Percentiles rank a stretch among this genome's conserved stretches.
Evolutionary conservation across 345 rosid genomes (phyloP).

Genomic region (Eucalyptus pauciflora): DNA sequence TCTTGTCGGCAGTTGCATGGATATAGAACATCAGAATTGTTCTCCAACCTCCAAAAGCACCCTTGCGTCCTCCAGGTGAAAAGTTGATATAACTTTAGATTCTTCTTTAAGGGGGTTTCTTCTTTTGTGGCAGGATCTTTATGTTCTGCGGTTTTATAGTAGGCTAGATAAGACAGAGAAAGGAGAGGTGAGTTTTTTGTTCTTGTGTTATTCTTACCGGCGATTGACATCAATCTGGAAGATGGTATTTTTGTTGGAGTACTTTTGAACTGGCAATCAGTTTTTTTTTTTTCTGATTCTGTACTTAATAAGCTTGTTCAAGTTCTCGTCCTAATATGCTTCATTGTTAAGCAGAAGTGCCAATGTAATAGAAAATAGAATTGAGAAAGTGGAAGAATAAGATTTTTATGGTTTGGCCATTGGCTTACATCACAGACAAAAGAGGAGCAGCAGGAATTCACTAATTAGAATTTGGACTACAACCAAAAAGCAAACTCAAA

Average conservation of each 20-base stretch:
- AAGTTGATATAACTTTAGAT: not conserved
- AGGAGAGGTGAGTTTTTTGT: constrained; percentile 63
- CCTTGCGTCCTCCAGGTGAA: not conserved
- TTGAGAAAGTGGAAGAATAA: not conserved
- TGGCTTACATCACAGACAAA: not conserved
- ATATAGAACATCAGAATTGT: not conserved
- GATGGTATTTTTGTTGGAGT: not conserved
- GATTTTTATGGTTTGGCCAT: not conserved
- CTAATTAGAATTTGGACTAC: not conserved
- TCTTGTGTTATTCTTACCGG: not conserved
- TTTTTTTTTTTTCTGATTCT: not conserved
- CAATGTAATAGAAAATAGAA: not conserved
- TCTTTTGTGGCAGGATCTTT: constrained; percentile 48
- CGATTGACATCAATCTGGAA: not conserved
- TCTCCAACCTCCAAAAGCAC: not conserved
- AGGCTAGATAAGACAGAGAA: constrained; percentile 77
- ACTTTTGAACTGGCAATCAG: not conserved
- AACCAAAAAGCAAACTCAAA: not conserved
- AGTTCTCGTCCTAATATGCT: not conserved
- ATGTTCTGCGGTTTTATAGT: constrained; percentile 59
- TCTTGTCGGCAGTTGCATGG: not conserved
- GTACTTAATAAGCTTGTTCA: not conserved
- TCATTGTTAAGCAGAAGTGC: not conserved
- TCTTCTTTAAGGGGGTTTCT: not conserved
- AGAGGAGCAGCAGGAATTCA: not conserved